phyloP scores from a whole-genome alignment of 345 rosid species.

The Moricandia moricandioides region DNA sequence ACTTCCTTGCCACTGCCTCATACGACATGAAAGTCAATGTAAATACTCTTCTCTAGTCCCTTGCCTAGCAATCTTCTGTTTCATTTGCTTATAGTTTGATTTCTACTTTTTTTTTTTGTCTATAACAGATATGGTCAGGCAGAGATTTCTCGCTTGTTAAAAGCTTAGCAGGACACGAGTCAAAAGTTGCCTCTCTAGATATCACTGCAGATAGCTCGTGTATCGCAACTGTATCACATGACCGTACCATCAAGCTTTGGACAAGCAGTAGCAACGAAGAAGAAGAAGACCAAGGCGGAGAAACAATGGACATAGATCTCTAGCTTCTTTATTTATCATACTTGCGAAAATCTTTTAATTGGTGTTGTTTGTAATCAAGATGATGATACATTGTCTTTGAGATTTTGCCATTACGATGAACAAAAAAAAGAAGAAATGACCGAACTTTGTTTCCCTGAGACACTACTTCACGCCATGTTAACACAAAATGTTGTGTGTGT shows the following conservation, averaged over 20 bases:
- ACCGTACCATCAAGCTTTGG: constrained; percentile 76
- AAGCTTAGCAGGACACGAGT: constrained; percentile 77
- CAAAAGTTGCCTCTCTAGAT: constrained; percentile 73
- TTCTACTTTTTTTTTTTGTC: constrained; percentile 11
- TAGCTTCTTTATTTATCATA: constrained; percentile 10
- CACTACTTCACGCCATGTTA: not conserved
- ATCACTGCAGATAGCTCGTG: constrained; percentile 57
- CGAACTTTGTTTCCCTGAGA: not conserved
- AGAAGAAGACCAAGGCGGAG: constrained; percentile 24
- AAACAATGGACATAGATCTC: constrained; percentile 55
- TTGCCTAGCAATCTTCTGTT: constrained; percentile 3
- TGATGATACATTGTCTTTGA: constrained; percentile 15
- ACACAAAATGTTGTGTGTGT: not conserved
- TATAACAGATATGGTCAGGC: constrained; percentile 85
- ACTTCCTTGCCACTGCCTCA: constrained; percentile 83
- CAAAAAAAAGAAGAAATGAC: constrained; percentile 7
- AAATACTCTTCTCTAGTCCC: constrained; percentile 10
- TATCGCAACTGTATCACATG: constrained; percentile 71
- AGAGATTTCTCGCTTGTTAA: constrained; percentile 83
- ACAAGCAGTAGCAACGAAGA: constrained; percentile 42
- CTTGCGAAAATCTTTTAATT: not conserved
- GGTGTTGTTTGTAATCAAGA: not conserved
- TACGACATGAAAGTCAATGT: constrained; percentile 95
- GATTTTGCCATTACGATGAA: constrained; percentile 5
- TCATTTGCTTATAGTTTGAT: constrained; percentile 20